A percentile compares a stretch with the other conserved stretches of the same genome.
Evolutionary conservation across 441 rosid species (phyloP).

Genomic region (Gossypium davidsonii): DNA sequence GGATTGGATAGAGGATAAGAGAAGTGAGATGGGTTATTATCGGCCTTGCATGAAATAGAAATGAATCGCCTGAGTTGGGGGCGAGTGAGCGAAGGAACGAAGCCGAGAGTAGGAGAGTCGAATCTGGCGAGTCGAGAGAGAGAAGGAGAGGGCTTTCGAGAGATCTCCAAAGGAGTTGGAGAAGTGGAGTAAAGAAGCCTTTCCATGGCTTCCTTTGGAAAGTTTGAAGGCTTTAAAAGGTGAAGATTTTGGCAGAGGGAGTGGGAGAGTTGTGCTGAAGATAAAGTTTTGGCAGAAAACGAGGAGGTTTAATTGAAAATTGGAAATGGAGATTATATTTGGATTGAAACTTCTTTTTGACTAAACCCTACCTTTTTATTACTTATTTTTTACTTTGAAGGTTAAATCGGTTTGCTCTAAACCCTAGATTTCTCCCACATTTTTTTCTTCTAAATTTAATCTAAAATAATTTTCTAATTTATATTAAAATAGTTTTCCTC

Average conservation of each 20-base stretch:
- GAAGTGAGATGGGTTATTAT: conserved; percentile 20
- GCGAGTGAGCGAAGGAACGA: conserved; percentile 19
- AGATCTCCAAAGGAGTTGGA: conserved; percentile 36
- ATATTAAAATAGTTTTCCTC: no score
- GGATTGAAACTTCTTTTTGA: not conserved
- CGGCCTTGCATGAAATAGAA: conserved; percentile 37
- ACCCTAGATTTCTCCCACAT: no score
- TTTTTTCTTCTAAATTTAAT: no score
- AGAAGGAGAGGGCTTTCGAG: conserved; percentile 27
- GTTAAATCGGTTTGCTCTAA: no score
- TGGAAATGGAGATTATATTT: conserved; percentile 11
- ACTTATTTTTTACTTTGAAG: no score
- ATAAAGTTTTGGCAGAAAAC: conserved; percentile 1
- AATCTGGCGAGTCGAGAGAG: conserved; percentile 36
- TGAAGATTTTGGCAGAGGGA: not conserved
- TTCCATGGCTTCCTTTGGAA: conserved; percentile 54
- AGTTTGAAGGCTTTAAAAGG: not conserved
- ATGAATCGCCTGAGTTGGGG: conserved; percentile 36
- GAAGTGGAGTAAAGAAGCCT: conserved; percentile 77
- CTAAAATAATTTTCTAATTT: no score
- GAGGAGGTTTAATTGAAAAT: not conserved
- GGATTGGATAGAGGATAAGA: conserved; percentile 17
- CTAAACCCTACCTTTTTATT: not conserved
- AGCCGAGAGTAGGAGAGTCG: conserved; percentile 28
- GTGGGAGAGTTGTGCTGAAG: not conserved